Base-by-base conservation (phyloP, 2,329 filamentous ascomycete species). In the Lachnellula subtilissima region DNA sequence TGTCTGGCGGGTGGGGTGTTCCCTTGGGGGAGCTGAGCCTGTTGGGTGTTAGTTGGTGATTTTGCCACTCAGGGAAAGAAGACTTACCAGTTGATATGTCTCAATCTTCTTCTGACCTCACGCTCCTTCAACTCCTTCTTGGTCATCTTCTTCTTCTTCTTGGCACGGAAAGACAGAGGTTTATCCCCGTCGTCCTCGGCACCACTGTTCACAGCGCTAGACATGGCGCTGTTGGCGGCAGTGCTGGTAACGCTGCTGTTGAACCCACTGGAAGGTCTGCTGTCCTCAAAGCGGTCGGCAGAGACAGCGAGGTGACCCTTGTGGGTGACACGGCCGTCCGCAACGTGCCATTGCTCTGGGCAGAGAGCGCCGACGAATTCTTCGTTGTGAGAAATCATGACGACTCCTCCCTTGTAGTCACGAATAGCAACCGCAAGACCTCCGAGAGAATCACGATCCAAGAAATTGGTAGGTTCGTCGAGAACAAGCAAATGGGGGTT, bases 371-470 rank as follows among this genome's bases (percentile, higher is more conserved):
- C 92, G 51, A 99, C 92, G 69, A 99, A 99, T 74, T 99, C 94
- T 71, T 97, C 92, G 82, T 99, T 97, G 77, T 99, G 94, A 60
- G 92, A 97, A 74, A 99, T 99, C 86, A 99, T 96, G 62, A 99
- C 92, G 2, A 99, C 94, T 73, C 94, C 94, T 64, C 94, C 94
- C 78, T 91, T 95, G 84, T 95, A 99, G 71, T 97, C 94, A 65
- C 92, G 90, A 69, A 99, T 97, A 64, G 94, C 94, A 42, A 96
- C 91, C n/a, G 94, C 92, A 54, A 99, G 83, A 73, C 93, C 94
- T 70, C 94, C 95, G 17, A 99, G 86, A 15, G 92, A 96, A 76
- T 99, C 94, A 67, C 94, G 91, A 71, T 99, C 94, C 79, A 99
- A 85, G 83, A 97, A 99, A 79, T 99, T 99, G 72, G 94, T 97